phyloP scores from a whole-genome alignment of 2,329 filamentous ascomycete genomes.

The Alternaria infectoria region DNA sequence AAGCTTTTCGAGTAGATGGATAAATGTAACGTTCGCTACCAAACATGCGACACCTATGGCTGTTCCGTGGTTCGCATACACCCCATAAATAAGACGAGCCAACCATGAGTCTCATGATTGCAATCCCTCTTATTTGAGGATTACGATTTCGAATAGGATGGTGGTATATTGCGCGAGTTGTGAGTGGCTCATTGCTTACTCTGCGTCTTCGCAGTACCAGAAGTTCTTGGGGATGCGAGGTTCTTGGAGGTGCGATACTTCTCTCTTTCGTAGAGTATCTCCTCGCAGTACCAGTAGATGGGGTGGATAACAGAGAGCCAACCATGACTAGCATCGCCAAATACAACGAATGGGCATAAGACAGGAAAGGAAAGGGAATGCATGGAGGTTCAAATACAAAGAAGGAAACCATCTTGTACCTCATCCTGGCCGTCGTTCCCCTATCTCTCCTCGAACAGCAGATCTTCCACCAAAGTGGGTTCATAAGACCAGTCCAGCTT shows the following conservation, averaged over 20 bases:
- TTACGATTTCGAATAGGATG: fast-evolving
- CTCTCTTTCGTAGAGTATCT: too few relatives aligned
- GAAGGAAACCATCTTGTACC: fast-evolving
- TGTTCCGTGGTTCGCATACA: neutral
- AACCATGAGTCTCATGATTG: neutral
- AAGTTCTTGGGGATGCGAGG: too few relatives aligned
- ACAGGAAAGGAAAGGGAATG: neutral
- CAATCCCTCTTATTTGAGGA: neutral
- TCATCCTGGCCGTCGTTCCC: neutral
- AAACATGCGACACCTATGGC: neutral
- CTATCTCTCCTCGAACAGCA: neutral
- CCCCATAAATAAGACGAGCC: neutral
- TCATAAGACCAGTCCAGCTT: neutral
- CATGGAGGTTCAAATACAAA: fast-evolving
- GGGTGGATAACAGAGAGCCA: neutral
- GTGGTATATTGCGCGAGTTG: neutral
- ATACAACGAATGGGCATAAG: neutral
- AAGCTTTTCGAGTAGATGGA: neutral
- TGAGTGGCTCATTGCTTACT: neutral
- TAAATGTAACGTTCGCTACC: neutral
- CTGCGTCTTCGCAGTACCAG: too few relatives aligned
- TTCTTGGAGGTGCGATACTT: too few relatives aligned
- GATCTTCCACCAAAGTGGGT: neutral
- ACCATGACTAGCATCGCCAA: neutral
- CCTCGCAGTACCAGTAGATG: too few relatives aligned